Base-by-base conservation (phyloP, 106 monocot genomes). In the Allium sativum region DNA sequence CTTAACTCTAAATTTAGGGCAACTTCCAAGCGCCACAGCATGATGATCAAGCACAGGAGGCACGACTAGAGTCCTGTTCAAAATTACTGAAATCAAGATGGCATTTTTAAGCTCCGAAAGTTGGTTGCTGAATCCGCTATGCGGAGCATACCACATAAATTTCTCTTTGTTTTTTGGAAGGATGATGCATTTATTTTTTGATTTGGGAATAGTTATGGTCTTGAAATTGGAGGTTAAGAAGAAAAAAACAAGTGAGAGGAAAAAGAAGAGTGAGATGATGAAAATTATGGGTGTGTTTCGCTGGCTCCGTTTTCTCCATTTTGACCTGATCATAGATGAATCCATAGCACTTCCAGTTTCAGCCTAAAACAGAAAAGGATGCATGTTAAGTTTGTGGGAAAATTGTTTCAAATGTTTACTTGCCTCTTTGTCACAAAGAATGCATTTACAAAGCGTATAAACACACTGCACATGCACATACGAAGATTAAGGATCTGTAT, bases 81-180 rank as follows among this genome's bases (percentile, higher is more conserved):
- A 88, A 45, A 98, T 74, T 4, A 72, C 91, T 7, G 87, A 77
- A 18, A 92, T 44, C 31, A 98, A 21, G 18, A 83, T 48, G 22
- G 87, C 96, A 61, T 87, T 91, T 68, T 58, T 82, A 66, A 98
- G 70, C 82, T 98, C 96, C 10, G 80, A 63, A 15, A 98, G 56
- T 72, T 98, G 96, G 73, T 98, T 98, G 78, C 82, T 91, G 91
- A 98, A 98, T 10, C 96, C 96, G 53, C 96, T 98, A 80, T 98
- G 91, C 12, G 96, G 96, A 0, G 96, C 87, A 59, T 88, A 98
- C 79, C 77, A 83, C 16, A 98, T 71, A 59, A 92, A 92, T 8
- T 73, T 68, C 65, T 88, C 74, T 40, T 14, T 12, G 10, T 40
- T 48, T 6, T 13, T 53, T 18, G 50, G 70, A 31, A 31, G 43